Evolutionary conservation across 2,329 filamentous ascomycete species (phyloP), one percentile per base, ranked within the genome.

Genomic region (Exserohilum turcica): DNA sequence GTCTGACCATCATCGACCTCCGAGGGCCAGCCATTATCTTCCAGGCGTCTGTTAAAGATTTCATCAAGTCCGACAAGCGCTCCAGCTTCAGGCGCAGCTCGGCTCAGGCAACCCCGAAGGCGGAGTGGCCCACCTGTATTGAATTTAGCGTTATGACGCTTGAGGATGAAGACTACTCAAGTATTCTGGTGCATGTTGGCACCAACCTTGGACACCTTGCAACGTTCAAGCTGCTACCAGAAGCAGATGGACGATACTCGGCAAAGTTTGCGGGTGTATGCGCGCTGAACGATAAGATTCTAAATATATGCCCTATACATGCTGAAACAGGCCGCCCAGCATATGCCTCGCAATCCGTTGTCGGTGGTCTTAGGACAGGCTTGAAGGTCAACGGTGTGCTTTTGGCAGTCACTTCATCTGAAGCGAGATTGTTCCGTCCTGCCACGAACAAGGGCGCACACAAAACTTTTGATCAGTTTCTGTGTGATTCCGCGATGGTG

Each of bases 101-200:
- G 24, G 78, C 74, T 45, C 74, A 78, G 19, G 73, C 81, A 5
- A 70, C 78, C 1, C 52, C 64, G 12, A 79, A 80, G 46, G 70
- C 78, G 42, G 92, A 97, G 67, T 95, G 87, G 84, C 86, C 91
- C 0, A 91, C 91, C 0, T 82, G 80, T 27, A 86, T 97, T 24
- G 91, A 97, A 68, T 99, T 97, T 76, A 91, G 91, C 47, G 91
- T 77, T 45, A 88, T 99, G 86, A 95, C 90, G 3, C 78, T 97
- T 3, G 94, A 97, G 37, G 90, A 88, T n/a, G 93, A 97, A 68
- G 84, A 91, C 60, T 99, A 96, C 72, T 97, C 94, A 1, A 97
- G 92, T 67, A 96, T 99, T 51, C 86, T 88, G 53, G 89, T 94
- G 61, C 95, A 97, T 63, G 90, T 95, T 2, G 94, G 94, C 16